Evolutionary conservation across 495 filamentous ascomycete genomes (phyloP), one percentile per base, ranked within the genome.

Genomic region (Aspergillus olivimuriae): DNA sequence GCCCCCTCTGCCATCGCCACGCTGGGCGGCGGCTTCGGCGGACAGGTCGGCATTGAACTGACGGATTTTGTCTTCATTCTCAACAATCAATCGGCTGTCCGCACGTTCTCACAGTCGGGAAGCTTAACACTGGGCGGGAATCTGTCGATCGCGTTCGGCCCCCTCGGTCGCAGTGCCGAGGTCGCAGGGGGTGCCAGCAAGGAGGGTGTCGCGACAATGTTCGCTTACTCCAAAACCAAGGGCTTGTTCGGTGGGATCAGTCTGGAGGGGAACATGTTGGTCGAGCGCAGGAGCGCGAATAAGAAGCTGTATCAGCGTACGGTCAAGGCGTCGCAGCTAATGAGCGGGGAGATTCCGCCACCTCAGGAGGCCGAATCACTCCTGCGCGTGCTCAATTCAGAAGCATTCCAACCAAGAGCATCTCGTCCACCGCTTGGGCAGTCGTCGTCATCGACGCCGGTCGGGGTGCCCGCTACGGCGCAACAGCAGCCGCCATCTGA

Each of bases 1-100:
- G 91, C 92, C 2, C 92, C 92, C 3, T 87, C 86, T 7, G 91
- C 90, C 14, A 89, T 98, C 42, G 81, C 80, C 12, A 88, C 85
- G 4, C 82, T 80, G 14, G 91, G 92, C 41, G 81, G 83, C 40
- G 90, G 90, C 4, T 85, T 91, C 47, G 91, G 90, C 24, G 87
- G 89, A 9, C 92, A 95, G 58, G 87, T 96, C 51, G 92, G 92
- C 23, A 84, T 92, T 61, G 92, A 98, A 63, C 67, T 95, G 26
- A 96, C 92, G 10, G 91, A 98, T 56, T 98, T 96, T 57, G 89
- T 98, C 40, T 95, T 96, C 68, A 90, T 97, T 26, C 78, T 98
- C 33, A 95, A 95, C 62, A 89, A 94, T 46, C 73, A 81, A 23
- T 76, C 72, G 21, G 89, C 91, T 10, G 91, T 98, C 35, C 82